Conservation (phyloP, 2,329 filamentous ascomycete genomes). For the Talaromyces sp. region DNA sequence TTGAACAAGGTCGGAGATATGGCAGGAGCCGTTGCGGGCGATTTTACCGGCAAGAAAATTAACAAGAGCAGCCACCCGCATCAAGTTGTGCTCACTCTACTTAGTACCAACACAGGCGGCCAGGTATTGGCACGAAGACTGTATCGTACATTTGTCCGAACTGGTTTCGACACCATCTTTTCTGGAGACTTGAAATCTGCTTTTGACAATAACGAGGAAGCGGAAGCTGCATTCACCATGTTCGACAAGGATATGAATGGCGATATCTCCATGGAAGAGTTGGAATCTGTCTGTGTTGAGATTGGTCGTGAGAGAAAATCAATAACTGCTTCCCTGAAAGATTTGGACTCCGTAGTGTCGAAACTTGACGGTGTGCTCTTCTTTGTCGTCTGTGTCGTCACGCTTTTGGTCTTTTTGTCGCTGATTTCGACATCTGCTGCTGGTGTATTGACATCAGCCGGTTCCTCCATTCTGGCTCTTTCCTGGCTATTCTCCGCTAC, state of each 20-base stretch:
- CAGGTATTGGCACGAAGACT: conserved; percentile 83
- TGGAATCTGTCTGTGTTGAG: conserved; percentile 89
- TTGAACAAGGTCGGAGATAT: conserved; percentile 80
- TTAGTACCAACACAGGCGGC: conserved; percentile 68
- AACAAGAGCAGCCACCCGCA: conserved; percentile 72
- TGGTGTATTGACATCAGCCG: conserved; percentile 82
- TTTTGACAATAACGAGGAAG: conserved; percentile 79
- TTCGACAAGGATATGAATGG: conserved; percentile 97
- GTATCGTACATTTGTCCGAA: conserved; percentile 78
- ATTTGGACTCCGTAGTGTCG: conserved; percentile 86
- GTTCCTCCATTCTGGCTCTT: conserved; percentile 80
- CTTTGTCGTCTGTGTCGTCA: conserved; percentile 77
- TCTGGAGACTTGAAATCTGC: conserved; percentile 74
- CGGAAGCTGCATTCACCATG: conserved; percentile 82
- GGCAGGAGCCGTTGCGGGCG: conserved; percentile 80
- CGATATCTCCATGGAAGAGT: conserved; percentile 91
- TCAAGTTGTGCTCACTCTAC: conserved; percentile 76
- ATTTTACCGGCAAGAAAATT: conserved; percentile 75
- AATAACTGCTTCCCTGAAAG: conserved; percentile 90
- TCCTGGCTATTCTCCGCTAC: conserved; percentile 92
- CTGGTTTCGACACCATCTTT: conserved; percentile 71
- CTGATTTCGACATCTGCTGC: conserved; percentile 88
- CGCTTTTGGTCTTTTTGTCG: conserved; percentile 81
- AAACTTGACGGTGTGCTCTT: conserved; percentile 88
- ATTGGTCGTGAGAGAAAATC: conserved; percentile 93